phyloP scores from a whole-genome alignment of 768 basidiomycete species.

The Podaxis sp. region DNA sequence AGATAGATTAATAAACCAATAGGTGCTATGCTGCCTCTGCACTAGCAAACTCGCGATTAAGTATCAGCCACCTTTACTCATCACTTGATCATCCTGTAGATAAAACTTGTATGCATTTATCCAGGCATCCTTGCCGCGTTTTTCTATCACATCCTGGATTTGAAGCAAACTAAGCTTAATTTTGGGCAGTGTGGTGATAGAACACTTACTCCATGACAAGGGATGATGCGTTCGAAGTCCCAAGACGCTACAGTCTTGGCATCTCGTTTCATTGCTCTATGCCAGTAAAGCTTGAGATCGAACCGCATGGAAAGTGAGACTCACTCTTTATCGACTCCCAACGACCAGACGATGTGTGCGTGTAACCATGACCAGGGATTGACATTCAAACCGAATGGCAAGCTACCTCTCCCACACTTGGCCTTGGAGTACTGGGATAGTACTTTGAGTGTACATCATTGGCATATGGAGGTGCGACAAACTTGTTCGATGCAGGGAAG shows the following conservation, averaged over 20 bases:
- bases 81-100: conserved; percentile 14
- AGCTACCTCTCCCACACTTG: conserved; percentile 20
- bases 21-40: too few species aligned
- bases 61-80: not conserved
- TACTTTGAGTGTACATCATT: conserved; percentile 1
- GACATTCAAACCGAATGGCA: conserved; percentile 28
- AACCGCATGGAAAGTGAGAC: conserved; percentile 18
- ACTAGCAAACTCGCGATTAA: too few species aligned
- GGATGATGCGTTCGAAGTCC: conserved; percentile 75
- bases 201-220: conserved; percentile 56
- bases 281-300: not conserved
- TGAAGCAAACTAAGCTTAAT: not conserved
- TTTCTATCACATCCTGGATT: conserved; percentile 58
- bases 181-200: not conserved
- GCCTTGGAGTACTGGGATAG: conserved; percentile 40
- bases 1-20: too few species aligned
- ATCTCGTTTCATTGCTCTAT: conserved; percentile 59
- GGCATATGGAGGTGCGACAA: not conserved
- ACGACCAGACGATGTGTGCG: conserved; percentile 30
- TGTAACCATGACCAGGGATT: conserved; percentile 38
- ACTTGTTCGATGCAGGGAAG: conserved; percentile 79
- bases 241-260: conserved; percentile 65
- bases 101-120: conserved; percentile 37
- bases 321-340: conserved; percentile 39
- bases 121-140: conserved; percentile 57